Base-by-base conservation (phyloP, 176 grass and related monocot species). In the Thalia dealbata region DNA sequence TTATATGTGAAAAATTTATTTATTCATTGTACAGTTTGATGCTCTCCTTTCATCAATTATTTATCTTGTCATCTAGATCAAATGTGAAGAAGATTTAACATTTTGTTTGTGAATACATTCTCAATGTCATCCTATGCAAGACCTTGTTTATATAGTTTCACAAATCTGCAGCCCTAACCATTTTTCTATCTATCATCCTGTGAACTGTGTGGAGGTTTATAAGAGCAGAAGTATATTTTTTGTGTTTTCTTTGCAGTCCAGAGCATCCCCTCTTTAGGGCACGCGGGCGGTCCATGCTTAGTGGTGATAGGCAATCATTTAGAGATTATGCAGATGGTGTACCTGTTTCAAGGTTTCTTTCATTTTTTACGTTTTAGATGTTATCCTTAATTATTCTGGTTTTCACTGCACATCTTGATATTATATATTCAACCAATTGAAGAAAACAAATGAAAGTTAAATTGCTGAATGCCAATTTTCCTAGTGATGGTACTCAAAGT, bases 211-310 rank as follows among this genome's bases (percentile, higher is more conserved):
- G 45, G 45, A 48, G 6, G 6, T 48, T 48, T 48, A 48, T 38
- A 38, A 38, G 32, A 2, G 45, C 45, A 48, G 45, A 52, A 38
- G 32, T 38, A 38, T 38, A 2, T 38, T 38, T 38, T 38, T 11
- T 19, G 61, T 73, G 67, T 86, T 73, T 22, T 55, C 86, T 82
- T 79, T 89, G 74, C 81, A 99, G 95, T 80, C 95, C 87, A 22
- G 95, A 99, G 81, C 82, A 93, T 86, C 85, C 85, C 65, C 76
- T 93, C 80, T 79, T 80, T 78, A 91, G 79, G 85, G 86, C 90
- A 78, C 88, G 52, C 23, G 95, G 83, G 80, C 84, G 90, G 81
- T 99, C 95, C 19, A 91, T 90, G 79, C 95, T 99, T 91, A 85
- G 95, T 79, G 89, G 83, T 71, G 89, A 92, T 50, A 86, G 82